These are phyloP conservation scores for Stylosanthes scabra DNA, from an alignment of 331 rosid species.

Conservation along the genomic window DNA sequence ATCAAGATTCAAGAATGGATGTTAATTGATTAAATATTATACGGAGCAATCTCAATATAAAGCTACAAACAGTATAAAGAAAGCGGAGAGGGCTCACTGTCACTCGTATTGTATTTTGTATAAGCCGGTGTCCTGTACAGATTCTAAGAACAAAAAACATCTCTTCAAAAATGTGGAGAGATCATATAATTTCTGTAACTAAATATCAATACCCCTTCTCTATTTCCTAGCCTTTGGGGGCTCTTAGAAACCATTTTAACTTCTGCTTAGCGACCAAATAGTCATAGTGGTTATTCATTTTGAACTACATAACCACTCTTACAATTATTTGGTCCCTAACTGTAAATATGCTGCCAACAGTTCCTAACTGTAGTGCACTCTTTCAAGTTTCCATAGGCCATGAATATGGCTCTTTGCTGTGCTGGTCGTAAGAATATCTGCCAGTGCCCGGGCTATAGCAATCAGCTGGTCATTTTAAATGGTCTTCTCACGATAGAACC, in stretches of 20 bases:
- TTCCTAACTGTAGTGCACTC: slow-evolving; percentile 2
- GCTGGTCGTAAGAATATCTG: slow-evolving; percentile 25
- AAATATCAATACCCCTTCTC: slow-evolving; percentile 9
- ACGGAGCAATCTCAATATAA: slow-evolving; percentile 6
- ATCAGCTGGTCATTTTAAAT: slow-evolving; percentile 32
- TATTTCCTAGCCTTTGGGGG: slow-evolving; percentile 18
- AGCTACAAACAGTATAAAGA: neutral
- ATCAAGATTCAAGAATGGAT: too few species aligned
- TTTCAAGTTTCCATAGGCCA: slow-evolving; percentile 10
- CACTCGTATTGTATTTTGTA: neutral
- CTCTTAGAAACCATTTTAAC: slow-evolving; percentile 25
- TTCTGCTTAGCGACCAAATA: slow-evolving; percentile 35
- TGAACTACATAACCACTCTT: neutral
- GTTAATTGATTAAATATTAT: neutral
- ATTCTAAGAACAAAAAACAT: neutral
- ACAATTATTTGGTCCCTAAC: slow-evolving; percentile 26
- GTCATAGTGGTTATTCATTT: slow-evolving; percentile 14
- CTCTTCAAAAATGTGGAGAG: neutral
- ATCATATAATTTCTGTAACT: slow-evolving; percentile 23
- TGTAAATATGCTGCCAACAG: slow-evolving; percentile 23
- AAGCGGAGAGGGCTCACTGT: neutral
- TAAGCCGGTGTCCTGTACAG: slow-evolving; percentile 23
- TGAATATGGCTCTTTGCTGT: slow-evolving; percentile 21
- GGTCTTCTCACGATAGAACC: slow-evolving; percentile 19
- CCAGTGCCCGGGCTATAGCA: slow-evolving; percentile 11